Evolutionary conservation across 1,284 basidiomycete genomes (phyloP), one percentile per base, ranked within the genome.

Genomic region (Xerocomus minutiporus): DNA sequence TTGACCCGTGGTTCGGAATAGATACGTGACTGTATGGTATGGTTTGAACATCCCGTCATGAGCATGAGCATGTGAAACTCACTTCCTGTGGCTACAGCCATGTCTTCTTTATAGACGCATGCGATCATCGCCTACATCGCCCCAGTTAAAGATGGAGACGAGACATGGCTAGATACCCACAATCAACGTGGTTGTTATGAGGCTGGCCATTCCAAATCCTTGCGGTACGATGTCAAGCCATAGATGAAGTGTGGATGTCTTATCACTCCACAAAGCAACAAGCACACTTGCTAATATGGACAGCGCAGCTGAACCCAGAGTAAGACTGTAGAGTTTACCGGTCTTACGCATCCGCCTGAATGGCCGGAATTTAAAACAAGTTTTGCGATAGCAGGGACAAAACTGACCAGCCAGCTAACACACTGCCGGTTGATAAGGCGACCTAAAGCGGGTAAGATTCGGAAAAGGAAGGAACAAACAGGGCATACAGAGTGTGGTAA

Each of bases 1-100:
- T 73, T 95, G 93, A 13, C 93, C 93, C 11, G 90, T 91, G 5
- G 91, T 93, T 61, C 92, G 78, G 75, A 93, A 93, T 47, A 94
- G 75, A 72, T 95, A 95, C 25, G 90, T 91, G 61, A 94, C 91
- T 94, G 62, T 35, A 54, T 35, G 52, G 47, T 12, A 41, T 48
- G 44, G 35, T 51, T 52, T 28, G 55, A 52, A 34, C 46, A 28
- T 26, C 25, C 25, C 5, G 11, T 48, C 43, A 50, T 45, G 32
- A 34, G 42, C 47, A 43, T 48, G 51, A 46, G 28, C 42, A 54
- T 40, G 36, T 38, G 47, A 40, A 53, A 76, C 90, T 73, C 71
- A 94, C 91, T 86, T 65, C 90, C 90, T 35, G 88, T 94, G 46
- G 90, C 91, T 31, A 94, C 83, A 2, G 92, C 83, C 74, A 93